Conservation (phyloP, 176 grass and related monocot species). For the Saccharum spontaneum region DNA sequence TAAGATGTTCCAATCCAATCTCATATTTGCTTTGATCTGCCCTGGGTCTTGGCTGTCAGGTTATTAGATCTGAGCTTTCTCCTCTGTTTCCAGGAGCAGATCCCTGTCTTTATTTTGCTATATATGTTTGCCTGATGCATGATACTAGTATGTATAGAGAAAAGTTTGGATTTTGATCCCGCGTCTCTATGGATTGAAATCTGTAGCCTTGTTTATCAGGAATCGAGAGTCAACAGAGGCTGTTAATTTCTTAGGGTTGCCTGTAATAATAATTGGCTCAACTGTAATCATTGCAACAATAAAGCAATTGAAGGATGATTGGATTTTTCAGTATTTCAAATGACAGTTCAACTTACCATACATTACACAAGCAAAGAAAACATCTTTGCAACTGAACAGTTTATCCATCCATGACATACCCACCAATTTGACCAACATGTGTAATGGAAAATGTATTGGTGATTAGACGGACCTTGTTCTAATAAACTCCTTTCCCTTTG, state of each 20-base stretch:
- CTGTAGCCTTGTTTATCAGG: not conserved
- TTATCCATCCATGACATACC: not conserved
- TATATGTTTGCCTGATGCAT: not conserved
- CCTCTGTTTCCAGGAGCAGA: not conserved
- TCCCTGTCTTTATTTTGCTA: not conserved
- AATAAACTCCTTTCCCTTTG: not conserved
- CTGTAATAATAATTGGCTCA: not conserved
- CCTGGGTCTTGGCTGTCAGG: not conserved
- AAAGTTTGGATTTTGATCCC: not conserved
- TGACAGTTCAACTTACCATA: not conserved
- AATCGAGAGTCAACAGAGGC: not conserved
- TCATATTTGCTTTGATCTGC: not conserved
- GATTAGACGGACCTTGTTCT: not conserved
- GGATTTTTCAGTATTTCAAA: not conserved
- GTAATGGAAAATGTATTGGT: not conserved
- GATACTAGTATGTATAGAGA: not conserved
- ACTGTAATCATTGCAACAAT: not conserved
- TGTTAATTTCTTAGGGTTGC: not conserved
- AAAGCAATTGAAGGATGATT: not conserved
- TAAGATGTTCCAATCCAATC: not conserved
- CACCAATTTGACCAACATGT: too few species aligned
- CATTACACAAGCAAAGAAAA: not conserved
- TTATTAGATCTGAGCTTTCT: not conserved
- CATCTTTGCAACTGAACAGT: not conserved
- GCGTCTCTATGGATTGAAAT: not conserved